phyloP scores from a whole-genome alignment of 2,329 filamentous ascomycete genomes.

The Fusarium sp. region DNA sequence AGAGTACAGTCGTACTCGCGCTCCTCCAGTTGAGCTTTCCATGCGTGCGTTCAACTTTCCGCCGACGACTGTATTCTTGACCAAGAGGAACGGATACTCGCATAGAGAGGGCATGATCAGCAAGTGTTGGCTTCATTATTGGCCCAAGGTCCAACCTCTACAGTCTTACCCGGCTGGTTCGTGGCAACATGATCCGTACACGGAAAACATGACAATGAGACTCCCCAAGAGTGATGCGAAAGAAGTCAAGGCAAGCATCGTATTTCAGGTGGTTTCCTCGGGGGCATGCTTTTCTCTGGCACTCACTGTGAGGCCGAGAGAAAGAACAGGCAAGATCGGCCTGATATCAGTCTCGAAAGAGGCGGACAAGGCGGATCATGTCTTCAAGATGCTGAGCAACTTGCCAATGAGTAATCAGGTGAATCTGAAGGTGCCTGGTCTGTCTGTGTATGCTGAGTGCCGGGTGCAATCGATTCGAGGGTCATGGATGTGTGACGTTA shows the following conservation, averaged over 20 bases:
- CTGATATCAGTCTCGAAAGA: not conserved
- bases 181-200: constrained; percentile 9
- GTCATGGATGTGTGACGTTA: not conserved
- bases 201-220: constrained; percentile 14
- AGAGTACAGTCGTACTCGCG: constrained; percentile 20
- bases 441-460: not conserved
- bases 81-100: constrained; percentile 2
- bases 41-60: not conserved
- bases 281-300: not conserved
- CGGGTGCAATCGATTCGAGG: not conserved
- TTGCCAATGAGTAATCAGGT: not conserved
- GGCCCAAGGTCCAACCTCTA: not conserved
- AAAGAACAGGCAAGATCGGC: not conserved
- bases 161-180: not conserved
- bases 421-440: not conserved
- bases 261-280: not conserved
- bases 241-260: not conserved
- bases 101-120: not conserved
- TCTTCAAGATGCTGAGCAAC: not conserved
- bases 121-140: constrained; percentile 20
- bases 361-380: not conserved
- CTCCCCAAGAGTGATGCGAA: not conserved
- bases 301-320: not conserved
- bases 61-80: constrained; percentile 13
- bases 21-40: not conserved